Base-by-base conservation (phyloP, 1,139 yeast genomes). In the Martiniozyma asiatica region DNA sequence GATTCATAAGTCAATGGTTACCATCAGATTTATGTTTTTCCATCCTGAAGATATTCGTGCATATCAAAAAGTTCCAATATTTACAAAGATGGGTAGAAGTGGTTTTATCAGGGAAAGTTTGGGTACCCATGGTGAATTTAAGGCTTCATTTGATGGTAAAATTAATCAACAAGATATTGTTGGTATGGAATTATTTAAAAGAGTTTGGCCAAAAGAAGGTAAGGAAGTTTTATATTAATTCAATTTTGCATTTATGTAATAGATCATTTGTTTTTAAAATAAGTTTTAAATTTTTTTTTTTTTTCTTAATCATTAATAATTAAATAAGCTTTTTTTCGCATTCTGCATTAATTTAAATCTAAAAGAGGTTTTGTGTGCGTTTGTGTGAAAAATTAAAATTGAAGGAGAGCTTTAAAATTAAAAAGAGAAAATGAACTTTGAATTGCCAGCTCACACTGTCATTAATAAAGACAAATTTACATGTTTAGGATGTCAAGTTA, bases 91-190 rank as follows among this genome's bases (percentile, higher is more conserved):
- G 45, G 98, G 98, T 31, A 73, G 96, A 53, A 66, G 85, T 24
- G 99, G 99, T 35, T 80, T 78, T 53, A 84, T 92, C 53, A 87
- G 84, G 56, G 97, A 89, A 53, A 72, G 87, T 52, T 67, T 92
- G 59, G 99, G 99, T 59, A 92, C 98, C 3, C 98, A 92, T 55
- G 99, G 99, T 40, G 84, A 89, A 59, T 87, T 79, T 67, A 92
- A 92, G 60, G 95, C 96, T 14, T 80, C 82, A 14, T 92, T 92
- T 49, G 97, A 92, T 52, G 92, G 92, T 34, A 81, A 77, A 48
- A 63, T 92, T 46, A 73, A 82, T 28, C 81, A 96, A 0, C 96
- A 87, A 58, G 98, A 92, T 55, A 76, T 84, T 10, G 75, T 89
- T 26, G 96, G 87, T 20, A 84, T 92, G 97, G 77, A 95, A 26